These are phyloP conservation scores for Chrysoporthe cubensis DNA, from an alignment of 2,329 filamentous ascomycete species.

Conservation along the genomic window DNA sequence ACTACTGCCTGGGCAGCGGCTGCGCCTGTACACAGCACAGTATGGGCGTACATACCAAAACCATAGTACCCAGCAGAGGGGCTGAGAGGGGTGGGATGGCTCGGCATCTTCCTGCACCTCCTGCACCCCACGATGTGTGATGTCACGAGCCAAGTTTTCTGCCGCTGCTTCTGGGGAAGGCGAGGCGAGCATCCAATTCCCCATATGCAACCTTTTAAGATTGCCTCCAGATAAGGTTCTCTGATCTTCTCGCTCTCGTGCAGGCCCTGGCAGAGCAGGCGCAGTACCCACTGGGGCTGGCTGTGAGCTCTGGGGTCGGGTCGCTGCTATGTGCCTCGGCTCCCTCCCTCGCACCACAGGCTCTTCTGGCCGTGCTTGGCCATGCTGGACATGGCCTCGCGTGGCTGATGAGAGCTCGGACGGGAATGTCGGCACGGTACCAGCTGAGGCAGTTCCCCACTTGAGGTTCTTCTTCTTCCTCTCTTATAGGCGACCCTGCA, in stretches of 20 bases:
- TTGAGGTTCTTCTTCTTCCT: not conserved
- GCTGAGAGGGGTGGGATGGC: not conserved
- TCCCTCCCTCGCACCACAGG: not conserved
- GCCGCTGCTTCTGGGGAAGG: not conserved
- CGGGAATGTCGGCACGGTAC: not conserved
- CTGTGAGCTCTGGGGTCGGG: not conserved
- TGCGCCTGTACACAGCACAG: not conserved
- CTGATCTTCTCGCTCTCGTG: not conserved
- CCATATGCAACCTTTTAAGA: not conserved
- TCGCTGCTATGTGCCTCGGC: not conserved
- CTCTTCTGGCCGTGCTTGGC: not conserved
- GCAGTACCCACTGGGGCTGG: not conserved
- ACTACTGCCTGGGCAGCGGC: too few relatives aligned
- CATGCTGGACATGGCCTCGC: not conserved
- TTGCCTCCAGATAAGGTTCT: slow-evolving; percentile 8
- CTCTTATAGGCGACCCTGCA: not conserved
- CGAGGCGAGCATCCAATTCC: not conserved
- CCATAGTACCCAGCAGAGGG: not conserved
- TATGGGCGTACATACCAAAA: not conserved
- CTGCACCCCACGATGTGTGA: not conserved
- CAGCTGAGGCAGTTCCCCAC: not conserved
- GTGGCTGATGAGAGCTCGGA: not conserved
- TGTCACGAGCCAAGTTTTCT: slow-evolving; percentile 1
- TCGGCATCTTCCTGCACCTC: slow-evolving; percentile 5
- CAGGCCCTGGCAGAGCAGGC: not conserved